Evolutionary conservation across 2,329 filamentous ascomycete genomes (phyloP).

Genomic region (Eutypella sp.): DNA sequence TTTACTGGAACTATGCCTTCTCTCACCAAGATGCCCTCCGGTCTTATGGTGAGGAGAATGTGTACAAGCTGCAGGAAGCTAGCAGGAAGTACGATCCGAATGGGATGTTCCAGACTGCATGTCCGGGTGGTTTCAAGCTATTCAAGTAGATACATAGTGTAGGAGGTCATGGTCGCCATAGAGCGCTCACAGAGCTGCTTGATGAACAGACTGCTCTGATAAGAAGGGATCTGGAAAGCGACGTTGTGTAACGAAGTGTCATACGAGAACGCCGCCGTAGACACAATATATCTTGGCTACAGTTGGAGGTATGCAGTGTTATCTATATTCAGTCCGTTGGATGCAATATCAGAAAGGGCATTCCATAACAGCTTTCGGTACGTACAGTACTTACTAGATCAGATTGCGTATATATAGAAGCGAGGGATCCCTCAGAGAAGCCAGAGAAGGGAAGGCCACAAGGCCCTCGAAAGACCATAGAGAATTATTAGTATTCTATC

Average conservation of each 20-base stretch:
- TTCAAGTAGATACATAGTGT: constrained; percentile 2
- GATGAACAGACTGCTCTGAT: not conserved
- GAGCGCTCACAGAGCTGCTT: not conserved
- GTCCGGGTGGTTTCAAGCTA: constrained; percentile 4
- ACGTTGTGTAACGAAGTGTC: not conserved
- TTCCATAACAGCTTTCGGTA: too few species aligned
- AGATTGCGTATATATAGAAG: too few species aligned
- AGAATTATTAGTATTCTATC: too few species aligned
- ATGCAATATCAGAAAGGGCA: too few species aligned
- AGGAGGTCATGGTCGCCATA: not conserved
- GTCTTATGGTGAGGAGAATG: constrained; percentile 3
- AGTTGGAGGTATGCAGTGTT: too few species aligned
- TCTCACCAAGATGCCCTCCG: constrained; percentile 2
- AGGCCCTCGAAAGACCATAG: too few species aligned
- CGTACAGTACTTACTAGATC: too few species aligned
- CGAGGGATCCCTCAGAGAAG: too few species aligned
- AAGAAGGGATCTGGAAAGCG: not conserved
- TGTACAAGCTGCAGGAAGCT: not conserved
- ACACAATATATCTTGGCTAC: too few species aligned
- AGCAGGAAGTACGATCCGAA: constrained; percentile 5
- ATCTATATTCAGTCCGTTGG: too few species aligned
- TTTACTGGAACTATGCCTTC: constrained; percentile 5
- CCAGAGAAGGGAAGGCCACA: too few species aligned
- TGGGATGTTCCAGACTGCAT: constrained; percentile 1
- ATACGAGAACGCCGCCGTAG: too few species aligned